Conservation (phyloP, 2,329 filamentous ascomycete species). For the Albifimbria verrucaria region DNA sequence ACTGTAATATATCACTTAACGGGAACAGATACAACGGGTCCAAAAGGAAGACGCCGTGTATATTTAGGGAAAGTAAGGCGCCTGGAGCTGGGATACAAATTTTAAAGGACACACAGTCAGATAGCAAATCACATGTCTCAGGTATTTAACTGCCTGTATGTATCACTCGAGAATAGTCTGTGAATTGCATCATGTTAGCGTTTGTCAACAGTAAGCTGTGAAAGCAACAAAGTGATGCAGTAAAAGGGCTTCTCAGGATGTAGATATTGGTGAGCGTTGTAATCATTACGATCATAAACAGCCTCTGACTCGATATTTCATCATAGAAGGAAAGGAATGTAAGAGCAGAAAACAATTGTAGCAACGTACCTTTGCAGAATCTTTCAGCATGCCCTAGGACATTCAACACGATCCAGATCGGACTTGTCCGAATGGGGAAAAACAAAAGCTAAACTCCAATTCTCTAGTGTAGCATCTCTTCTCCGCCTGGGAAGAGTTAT, state of each 20-base stretch:
- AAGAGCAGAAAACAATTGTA: background rate
- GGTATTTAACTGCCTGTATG: background rate
- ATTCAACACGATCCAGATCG: constrained; percentile 19
- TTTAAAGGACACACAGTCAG: background rate
- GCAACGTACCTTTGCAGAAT: constrained; percentile 19
- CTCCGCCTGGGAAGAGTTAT: constrained; percentile 32
- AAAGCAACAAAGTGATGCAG: too few relatives aligned
- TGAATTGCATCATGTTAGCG: background rate
- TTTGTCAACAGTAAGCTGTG: too few relatives aligned
- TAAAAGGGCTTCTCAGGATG: too few relatives aligned
- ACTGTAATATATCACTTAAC: constrained; percentile 31
- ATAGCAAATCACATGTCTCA: background rate
- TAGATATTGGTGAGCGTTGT: constrained; percentile 30
- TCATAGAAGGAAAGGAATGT: constrained; percentile 24
- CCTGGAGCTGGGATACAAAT: background rate
- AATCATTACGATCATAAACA: constrained; percentile 46
- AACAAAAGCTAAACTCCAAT: constrained; percentile 35
- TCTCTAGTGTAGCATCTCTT: constrained; percentile 37
- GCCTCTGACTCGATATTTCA: constrained; percentile 42
- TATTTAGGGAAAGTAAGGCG: background rate
- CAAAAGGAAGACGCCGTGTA: background rate
- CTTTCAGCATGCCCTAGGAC: constrained; percentile 2
- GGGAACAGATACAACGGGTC: background rate
- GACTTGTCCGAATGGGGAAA: constrained; percentile 16
- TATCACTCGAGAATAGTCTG: background rate